Base-by-base conservation (phyloP, 176 grass and related monocot species). In the Areca catechu region DNA sequence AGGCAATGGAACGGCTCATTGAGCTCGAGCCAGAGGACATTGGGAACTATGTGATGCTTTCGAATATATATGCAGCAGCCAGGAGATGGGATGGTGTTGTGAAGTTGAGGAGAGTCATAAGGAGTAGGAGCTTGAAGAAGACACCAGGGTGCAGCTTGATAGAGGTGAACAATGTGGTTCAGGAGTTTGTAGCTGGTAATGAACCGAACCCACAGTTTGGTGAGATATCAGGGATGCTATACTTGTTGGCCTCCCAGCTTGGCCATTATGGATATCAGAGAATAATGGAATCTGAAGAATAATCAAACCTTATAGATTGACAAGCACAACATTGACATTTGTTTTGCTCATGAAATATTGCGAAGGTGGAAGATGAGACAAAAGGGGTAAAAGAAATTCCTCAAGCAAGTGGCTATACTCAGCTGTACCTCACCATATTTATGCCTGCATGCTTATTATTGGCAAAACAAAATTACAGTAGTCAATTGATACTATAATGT, bases 101-200 rank as follows among this genome's bases (percentile, higher is more conserved):
- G 0, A 76, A 49, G 9, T 79, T 55, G 52, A 79, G 86, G 64
- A 85, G 78, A 58, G 22, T 34, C 24, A 78, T 85, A 30, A 52
- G 75, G 60, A 79, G 68, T 9, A 60, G 24, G 55, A 79, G 69
- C 59, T 60, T 37, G 82, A 82, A 67, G 72, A 90, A 90, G 78
- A 82, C 30, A 3, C 82, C 87, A 0, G 82, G 78, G 20, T 82
- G 82, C 63, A 85, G 78, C 75, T 57, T 82, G 78, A 85, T 90
- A n/a, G 75, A 90, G 71, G 72, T 90, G 75, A 58, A 56, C 75
- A 85, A 82, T 54, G 48, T 67, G 71, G 78, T 90, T 57, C 21
- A 52, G 3, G 82, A 90, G 51, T 90, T 90, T 54, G 17, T 85
- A 4, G 71, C 82, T 0, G 87, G 87, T 16, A 48, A 73, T 21